Evolutionary conservation across 2,329 filamentous ascomycete genomes (phyloP), one percentile per base, ranked within the genome.

Genomic region (Ceratocystis colombiana): DNA sequence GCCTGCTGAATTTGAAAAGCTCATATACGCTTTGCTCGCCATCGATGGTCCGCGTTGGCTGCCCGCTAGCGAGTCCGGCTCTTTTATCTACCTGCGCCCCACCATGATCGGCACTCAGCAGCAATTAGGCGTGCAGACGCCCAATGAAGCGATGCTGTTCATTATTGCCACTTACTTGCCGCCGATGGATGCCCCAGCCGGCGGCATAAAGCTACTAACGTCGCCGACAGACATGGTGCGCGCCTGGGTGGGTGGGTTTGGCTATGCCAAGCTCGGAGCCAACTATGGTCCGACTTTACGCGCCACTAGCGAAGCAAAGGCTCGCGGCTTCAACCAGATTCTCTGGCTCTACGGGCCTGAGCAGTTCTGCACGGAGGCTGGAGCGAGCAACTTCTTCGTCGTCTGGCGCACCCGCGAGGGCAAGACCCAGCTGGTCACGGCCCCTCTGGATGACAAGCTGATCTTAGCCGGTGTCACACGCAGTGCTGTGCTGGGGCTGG

Each of bases 181-280:
- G 22, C 73, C 75, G 67, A 74, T 87, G 73, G 81, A 84, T 70
- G 70, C 76, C 12, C 77, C 79, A 4, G 70, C 73, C 0, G 81
- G 80, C 44, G 84, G 84, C 70, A 81, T 95, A 80, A 87, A 83
- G 71, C 83, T 96, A 59, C 83, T 93, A 73, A 93, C 91, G 0
- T 89, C 84, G 59, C 83, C 84, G 66, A 85, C 92, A 70, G 89
- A 96, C 75, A 89, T 87, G 79, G 86, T 96, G 67, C 87, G 92
- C 70, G 91, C 92, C 12, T 96, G 92, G 92, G 90, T 90, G 22
- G 92, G 92, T 68, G 92, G 93, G 8, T 96, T 95, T 74, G 92
- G 92, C 0, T 92, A 88, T 73, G 90, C 91, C 68, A 96, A 96
- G 77, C 84, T 96, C 44, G 92, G 92, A 65, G 92, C 92, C 68